Evolutionary conservation across 192 early-diverging fungal genomes (phyloP), one percentile per base, ranked within the genome.

Genomic region (Podila horticola): DNA sequence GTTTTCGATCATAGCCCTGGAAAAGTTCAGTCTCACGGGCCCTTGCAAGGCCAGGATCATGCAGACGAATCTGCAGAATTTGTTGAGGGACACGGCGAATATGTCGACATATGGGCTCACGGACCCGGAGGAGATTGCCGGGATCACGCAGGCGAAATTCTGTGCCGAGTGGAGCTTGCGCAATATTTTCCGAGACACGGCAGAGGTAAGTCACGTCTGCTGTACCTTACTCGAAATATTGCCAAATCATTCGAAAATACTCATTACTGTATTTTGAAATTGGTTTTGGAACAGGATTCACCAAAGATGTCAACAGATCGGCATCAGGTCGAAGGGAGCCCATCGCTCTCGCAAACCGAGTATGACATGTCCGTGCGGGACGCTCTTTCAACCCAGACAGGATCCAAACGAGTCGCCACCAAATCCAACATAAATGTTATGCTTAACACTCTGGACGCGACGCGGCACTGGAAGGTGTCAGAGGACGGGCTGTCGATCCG

Each of bases 21-120:
- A 90, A 63, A 90, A 90, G 66, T 90, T 90, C 58, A 82, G 84
- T 58, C 65, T 89, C 8, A 89, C 88, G 28, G 88, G 88, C 68
- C 72, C 82, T 29, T 84, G 75, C 38, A 73, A 83, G 49, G 64
- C 82, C 20, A 51, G 69, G 41, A 85, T 85, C 49, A 69, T 85
- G 67, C 66, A 67, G 28, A 71, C 82, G 12, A 62, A 72, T 48
- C 77, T 85, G 22, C 64, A 68, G 11, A 49, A 28, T 30, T 69
- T 81, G 29, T 55, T 85, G 49, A 17, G 41, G 28, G 62, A 72
- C 2, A 71, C 72, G 5, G 67, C 72, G 19, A 75, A 79, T 13
- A 62, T 79, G 69, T 74, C 72, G 19, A 64, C 60, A 0, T 66
- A 51, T 58, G 81, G 62, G 17, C 51, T 77, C 26, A 71, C 58